These are phyloP conservation scores for Dictyostelium purpureum DNA, from an alignment of 78 protist genomes.

Conservation along the genomic window DNA sequence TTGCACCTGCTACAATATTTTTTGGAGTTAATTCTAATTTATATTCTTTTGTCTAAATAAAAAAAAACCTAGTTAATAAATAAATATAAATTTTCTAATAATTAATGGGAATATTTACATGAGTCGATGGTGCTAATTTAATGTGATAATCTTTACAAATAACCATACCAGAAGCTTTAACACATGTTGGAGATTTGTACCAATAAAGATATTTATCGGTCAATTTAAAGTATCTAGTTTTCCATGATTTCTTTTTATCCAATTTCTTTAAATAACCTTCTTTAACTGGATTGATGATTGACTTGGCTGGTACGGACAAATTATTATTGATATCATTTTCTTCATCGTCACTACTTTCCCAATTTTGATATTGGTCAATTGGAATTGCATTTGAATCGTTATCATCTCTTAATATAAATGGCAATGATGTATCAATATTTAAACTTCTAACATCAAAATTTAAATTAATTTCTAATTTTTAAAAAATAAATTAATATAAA, in stretches of 20 bases:
- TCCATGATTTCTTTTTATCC: conserved; percentile 54
- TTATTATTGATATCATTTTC: background rate
- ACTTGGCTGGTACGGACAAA: conserved; percentile 29
- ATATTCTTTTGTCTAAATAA: background rate
- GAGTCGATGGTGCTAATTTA: background rate
- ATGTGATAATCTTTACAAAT: conserved; percentile 28
- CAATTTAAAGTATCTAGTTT: conserved; percentile 47
- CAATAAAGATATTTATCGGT: conserved; percentile 59
- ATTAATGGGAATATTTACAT: background rate
- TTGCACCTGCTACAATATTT: conserved; percentile 44
- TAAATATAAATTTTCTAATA: background rate
- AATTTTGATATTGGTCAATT: background rate
- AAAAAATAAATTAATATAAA: background rate
- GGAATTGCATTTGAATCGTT: background rate
- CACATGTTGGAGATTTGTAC: conserved; percentile 47
- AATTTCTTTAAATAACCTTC: conserved; percentile 58
- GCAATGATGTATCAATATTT: conserved; percentile 31
- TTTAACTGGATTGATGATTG: conserved; percentile 13
- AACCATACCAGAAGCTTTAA: conserved; percentile 53
- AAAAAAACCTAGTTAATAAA: background rate
- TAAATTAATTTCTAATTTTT: conserved; percentile 3
- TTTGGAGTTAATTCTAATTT: conserved; percentile 47
- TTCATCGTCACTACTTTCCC: conserved; percentile 33
- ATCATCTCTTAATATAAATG: conserved; percentile 36
- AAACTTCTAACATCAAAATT: background rate